Percentiles rank a stretch among this genome's conserved stretches.
These are phyloP conservation scores for Oryza meyeriana DNA, from an alignment of 176 grass and related monocot species.

Conservation along the genomic window DNA sequence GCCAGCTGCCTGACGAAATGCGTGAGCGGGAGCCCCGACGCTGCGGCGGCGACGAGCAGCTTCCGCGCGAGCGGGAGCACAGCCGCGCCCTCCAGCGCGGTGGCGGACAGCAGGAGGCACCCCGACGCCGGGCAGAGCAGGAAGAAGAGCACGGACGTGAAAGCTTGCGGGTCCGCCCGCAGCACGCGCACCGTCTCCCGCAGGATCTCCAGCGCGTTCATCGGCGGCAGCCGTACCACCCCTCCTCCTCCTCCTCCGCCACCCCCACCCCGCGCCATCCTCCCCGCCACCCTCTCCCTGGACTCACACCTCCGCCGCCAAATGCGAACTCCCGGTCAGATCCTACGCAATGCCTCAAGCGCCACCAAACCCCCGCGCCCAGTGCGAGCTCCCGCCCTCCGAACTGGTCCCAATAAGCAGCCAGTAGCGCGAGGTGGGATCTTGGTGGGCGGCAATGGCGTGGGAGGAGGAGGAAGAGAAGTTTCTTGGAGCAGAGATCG, in stretches of 20 bases:
- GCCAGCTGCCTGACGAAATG: constrained; percentile 67
- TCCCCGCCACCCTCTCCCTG: not conserved
- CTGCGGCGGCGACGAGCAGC: constrained; percentile 45
- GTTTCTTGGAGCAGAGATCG: constrained; percentile 47
- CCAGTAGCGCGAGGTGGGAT: constrained; percentile 22
- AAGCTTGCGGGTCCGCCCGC: constrained; percentile 71
- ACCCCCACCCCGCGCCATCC: constrained; percentile 25
- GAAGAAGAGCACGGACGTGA: constrained; percentile 71
- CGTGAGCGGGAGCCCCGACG: constrained; percentile 68
- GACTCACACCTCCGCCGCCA: not conserved
- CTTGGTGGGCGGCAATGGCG: constrained; percentile 28
- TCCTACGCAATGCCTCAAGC: not conserved
- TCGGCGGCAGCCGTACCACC: constrained; percentile 42
- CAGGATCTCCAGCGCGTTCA: constrained; percentile 92
- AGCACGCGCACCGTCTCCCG: constrained; percentile 87
- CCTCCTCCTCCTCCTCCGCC: not conserved
- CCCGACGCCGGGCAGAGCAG: constrained; percentile 88
- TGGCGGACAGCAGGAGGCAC: constrained; percentile 64
- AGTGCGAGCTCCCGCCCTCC: not conserved
- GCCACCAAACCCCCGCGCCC: not conserved
- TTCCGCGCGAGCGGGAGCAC: constrained; percentile 53
- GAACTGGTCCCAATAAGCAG: not conserved
- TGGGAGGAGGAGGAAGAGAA: constrained; percentile 26
- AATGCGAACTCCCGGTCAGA: constrained; percentile 23
- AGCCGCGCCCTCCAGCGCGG: constrained; percentile 42